Conservation (phyloP, 805 yeast genomes). For the Hanseniaspora meyeri region DNA sequence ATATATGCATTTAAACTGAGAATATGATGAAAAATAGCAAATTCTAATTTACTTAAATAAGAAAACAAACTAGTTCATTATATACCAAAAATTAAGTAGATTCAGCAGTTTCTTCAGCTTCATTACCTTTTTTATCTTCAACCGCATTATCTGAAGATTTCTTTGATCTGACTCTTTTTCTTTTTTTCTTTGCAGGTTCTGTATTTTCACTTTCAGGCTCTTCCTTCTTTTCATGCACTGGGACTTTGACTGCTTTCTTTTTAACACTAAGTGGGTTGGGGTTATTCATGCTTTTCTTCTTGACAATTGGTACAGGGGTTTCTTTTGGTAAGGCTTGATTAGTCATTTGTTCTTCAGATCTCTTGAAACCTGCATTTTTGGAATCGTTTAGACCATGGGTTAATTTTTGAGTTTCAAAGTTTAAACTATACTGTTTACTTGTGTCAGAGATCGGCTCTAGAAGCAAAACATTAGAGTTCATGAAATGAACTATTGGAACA, state of each 20-base stretch:
- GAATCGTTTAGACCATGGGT: conserved; percentile 66
- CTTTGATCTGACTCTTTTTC: conserved; percentile 11
- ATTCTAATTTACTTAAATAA: too few species aligned
- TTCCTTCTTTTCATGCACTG: conserved; percentile 15
- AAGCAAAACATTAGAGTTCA: conserved; percentile 85
- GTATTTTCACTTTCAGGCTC: not conserved
- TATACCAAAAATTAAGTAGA: not conserved
- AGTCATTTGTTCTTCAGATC: conserved; percentile 17
- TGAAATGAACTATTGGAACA: conserved; percentile 63
- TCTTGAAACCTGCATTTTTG: conserved; percentile 36
- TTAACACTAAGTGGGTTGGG: conserved; percentile 88
- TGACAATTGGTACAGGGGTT: conserved; percentile 23
- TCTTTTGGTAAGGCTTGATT: conserved; percentile 17
- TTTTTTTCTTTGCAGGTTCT: not conserved
- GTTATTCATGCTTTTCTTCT: conserved; percentile 53
- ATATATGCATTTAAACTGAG: not conserved
- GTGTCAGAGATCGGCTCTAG: conserved; percentile 85
- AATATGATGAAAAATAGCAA: not conserved
- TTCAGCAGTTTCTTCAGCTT: not conserved
- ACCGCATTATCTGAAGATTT: not conserved
- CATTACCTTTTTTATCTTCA: not conserved
- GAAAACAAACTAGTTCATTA: not conserved
- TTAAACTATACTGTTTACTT: conserved; percentile 38
- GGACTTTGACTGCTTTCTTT: conserved; percentile 42
- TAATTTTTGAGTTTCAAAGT: conserved; percentile 55